Evolutionary conservation across 23 red algal genomes (phyloP), one percentile per base, ranked within the genome.

Genomic region (Gracilariopsis chorda): DNA sequence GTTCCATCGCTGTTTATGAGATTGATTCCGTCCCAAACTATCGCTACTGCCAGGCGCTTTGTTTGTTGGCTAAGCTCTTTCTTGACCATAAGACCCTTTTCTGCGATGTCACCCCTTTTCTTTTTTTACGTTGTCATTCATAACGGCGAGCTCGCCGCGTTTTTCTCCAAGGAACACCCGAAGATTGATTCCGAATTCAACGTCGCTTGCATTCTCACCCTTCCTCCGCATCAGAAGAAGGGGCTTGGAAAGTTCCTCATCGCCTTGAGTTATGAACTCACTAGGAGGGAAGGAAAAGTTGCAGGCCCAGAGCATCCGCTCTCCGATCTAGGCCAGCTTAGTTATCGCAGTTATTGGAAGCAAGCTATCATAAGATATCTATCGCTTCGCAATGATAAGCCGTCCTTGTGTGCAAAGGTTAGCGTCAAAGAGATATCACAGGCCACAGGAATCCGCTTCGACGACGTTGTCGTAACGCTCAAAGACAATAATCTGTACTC

Each of bases 71-170:
- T 0, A 96, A 96, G 29, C 90, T 96, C 48, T 96, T 96, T 77
- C 80, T 96, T n/a, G 94, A 96, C 51, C 94, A 96, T 62, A 96
- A 96, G 49, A 96, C 94, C 7, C 63, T 96, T 1, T 96, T 83
- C 29, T 96, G 79, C 36, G 94, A 96, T 79, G 89, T 96, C n/a
- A 78, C 60, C 23, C 75, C 94, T 11, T 96, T 96, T 83, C 73
- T 92, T 36, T n/a, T 96, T 96, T 80, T 96, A 96, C 41, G 89
- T 96, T 25, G 62, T 96, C 34, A 88, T 71, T 56, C 30, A 70
- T 23, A 67, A 78, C 4, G 70, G 83, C 35, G 76, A 93, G 45
- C 37, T 96, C 30, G 94, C 83, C 4, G 94, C 82, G 20, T 96
- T 89, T 91, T 96, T 96, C 60, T 91, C 86, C 12, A 96, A 96